Base-by-base conservation (phyloP, 2,329 filamentous ascomycete genomes). In the Sclerotinia borealis region DNA sequence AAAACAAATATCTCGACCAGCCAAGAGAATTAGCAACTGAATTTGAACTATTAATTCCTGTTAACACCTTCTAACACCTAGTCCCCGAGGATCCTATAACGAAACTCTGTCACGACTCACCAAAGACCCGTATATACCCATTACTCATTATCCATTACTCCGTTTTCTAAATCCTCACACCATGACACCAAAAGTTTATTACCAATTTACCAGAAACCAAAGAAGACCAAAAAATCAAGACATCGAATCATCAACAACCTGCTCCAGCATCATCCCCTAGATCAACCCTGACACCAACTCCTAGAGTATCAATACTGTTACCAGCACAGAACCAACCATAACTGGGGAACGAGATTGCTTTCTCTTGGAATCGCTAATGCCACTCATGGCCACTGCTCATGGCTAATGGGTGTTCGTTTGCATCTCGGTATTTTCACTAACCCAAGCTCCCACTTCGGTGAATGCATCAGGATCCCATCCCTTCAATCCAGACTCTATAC, bases 371-470 rank as follows among this genome's bases (percentile, higher is more conserved):
- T 56, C 31, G 27, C 41, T 64, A 25, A 66, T 39, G 3, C 65
- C 65, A 60, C 65, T 69, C 64, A 71, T 61, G 17, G n/a, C 50
- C 64, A n/a, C n/a, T n/a, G n/a, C 65, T 69, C 64, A 71, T 61
- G 17, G n/a, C 50, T 64, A 68, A 58, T 25, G 65, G 56, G 59
- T 66, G 64, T 29, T 25, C 15, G 11, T 15, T 10, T 27, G 13
- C 19, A 9, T 55, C 43, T 19, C 52, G 60, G 34, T 61, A 41
- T 39, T 49, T n/a, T 54, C 63, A 41, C 51, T 39, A 17, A 31
- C 65, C 70, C 70, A 71, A 6, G 51, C 58, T 11, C 70, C 69
- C 8, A 64, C 29, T 27, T 45, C 63, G 3, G 36, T 58, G 9
- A 67, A 59, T 1, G 50, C 49, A 65, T 69, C 67, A 22, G 47